Percentiles rank a stretch among this genome's conserved stretches.
phyloP scores from a whole-genome alignment of 2,329 filamentous ascomycete genomes.

The Colletotrichum karsti region DNA sequence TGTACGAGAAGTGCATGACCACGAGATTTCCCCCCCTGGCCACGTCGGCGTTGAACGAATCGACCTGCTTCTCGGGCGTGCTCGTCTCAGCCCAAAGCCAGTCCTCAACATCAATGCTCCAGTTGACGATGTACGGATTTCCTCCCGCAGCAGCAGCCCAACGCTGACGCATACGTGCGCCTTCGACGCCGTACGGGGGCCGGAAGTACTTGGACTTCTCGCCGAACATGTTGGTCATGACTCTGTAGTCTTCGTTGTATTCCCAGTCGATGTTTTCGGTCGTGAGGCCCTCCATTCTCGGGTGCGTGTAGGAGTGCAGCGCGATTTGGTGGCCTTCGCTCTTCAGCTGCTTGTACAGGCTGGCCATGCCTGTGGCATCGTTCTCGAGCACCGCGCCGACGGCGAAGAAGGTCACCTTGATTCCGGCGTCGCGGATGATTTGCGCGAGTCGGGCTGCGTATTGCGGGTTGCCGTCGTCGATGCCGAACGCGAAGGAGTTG shows the following conservation, averaged over 20 bases:
- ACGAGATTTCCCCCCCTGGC: slow-evolving; percentile 69
- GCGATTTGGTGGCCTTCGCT: slow-evolving; percentile 73
- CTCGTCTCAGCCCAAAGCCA: slow-evolving; percentile 71
- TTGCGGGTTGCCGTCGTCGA: slow-evolving; percentile 72
- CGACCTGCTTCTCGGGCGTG: slow-evolving; percentile 73
- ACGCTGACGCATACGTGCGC: slow-evolving; percentile 71
- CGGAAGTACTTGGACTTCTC: slow-evolving; percentile 65
- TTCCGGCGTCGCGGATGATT: slow-evolving; percentile 67
- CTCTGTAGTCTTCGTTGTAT: slow-evolving; percentile 63
- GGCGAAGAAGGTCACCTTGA: slow-evolving; percentile 77
- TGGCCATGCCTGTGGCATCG: slow-evolving; percentile 65
- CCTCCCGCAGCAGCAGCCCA: slow-evolving; percentile 60
- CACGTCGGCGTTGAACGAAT: slow-evolving; percentile 71
- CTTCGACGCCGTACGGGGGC: slow-evolving; percentile 74
- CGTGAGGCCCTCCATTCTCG: slow-evolving; percentile 68
- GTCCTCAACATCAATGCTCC: slow-evolving; percentile 77
- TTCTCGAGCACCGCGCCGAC: slow-evolving; percentile 71
- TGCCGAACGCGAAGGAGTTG: slow-evolving; percentile 77
- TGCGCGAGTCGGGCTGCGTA: slow-evolving; percentile 54
- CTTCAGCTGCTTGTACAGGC: slow-evolving; percentile 71
- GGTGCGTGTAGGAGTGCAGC: slow-evolving; percentile 74
- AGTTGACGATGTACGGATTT: slow-evolving; percentile 69
- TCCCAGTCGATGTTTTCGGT: slow-evolving; percentile 68
- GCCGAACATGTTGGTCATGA: slow-evolving; percentile 50
- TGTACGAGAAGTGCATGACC: slow-evolving; percentile 75